Conservation (phyloP, 768 basidiomycete species). For the Ramaria sp. region DNA sequence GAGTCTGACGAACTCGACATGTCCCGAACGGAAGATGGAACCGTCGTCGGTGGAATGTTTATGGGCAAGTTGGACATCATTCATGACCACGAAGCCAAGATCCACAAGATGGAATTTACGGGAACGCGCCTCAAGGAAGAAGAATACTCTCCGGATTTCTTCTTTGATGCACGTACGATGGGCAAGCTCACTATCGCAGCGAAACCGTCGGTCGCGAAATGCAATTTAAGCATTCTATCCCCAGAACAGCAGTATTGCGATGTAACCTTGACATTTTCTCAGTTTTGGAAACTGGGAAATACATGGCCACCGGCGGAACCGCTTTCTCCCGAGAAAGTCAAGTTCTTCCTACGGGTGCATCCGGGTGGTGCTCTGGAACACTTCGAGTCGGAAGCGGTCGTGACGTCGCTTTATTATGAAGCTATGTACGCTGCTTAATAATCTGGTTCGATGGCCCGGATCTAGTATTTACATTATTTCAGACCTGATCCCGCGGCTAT, state of each 20-base stretch:
- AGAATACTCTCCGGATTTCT: slow-evolving; percentile 53
- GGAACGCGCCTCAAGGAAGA: slow-evolving; percentile 64
- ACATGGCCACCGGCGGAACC: slow-evolving; percentile 72
- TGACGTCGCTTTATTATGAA: slow-evolving; percentile 79
- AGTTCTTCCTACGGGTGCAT: slow-evolving; percentile 74
- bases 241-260: slow-evolving; percentile 74
- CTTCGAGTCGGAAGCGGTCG: slow-evolving; percentile 71
- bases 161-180: slow-evolving; percentile 70
- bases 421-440: slow-evolving; percentile 47
- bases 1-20: slow-evolving; percentile 80
- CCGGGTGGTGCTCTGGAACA: slow-evolving; percentile 83
- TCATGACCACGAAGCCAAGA: slow-evolving; percentile 51
- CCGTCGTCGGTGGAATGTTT: slow-evolving; percentile 73
- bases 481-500: slow-evolving; percentile 73
- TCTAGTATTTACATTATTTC: slow-evolving; percentile 1
- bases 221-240: slow-evolving; percentile 62
- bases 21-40: slow-evolving; percentile 87
- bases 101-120: slow-evolving; percentile 70
- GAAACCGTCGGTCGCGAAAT: slow-evolving; percentile 67
- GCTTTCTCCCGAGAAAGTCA: slow-evolving; percentile 56
- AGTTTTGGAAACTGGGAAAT: slow-evolving; percentile 62
- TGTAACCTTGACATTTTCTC: slow-evolving; percentile 57
- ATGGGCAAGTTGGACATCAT: slow-evolving; percentile 84
- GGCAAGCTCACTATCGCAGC: slow-evolving; percentile 65
- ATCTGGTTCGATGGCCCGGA: not conserved